Conservation (phyloP, 179 eudicot genomes). For the Corrigiola litoralis region DNA sequence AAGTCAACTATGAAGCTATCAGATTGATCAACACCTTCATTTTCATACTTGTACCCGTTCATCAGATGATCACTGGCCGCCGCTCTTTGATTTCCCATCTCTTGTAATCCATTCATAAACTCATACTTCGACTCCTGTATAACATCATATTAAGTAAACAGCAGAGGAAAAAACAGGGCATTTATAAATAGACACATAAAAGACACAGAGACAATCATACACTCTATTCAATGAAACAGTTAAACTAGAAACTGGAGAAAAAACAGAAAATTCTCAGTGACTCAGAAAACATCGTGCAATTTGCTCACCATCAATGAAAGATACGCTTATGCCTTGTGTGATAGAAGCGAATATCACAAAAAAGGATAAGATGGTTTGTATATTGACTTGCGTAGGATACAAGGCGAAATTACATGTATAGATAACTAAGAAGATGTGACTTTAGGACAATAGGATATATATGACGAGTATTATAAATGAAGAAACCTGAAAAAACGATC, state of each 20-base stretch:
- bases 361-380: no score
- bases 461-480: background rate
- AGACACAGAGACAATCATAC: background rate
- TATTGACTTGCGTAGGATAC: no score
- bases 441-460: background rate
- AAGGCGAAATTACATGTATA: no score
- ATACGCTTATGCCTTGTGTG: background rate
- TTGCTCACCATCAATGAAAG: no score
- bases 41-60: slow-evolving; percentile 30
- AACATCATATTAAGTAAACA: no score
- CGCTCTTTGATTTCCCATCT: slow-evolving; percentile 30
- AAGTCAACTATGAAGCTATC: slow-evolving; percentile 65
- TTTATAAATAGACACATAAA: background rate
- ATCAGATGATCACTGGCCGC: slow-evolving; percentile 31
- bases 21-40: slow-evolving; percentile 23
- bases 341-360: no score
- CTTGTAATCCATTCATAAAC: slow-evolving; percentile 13
- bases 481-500: background rate
- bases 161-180: background rate
- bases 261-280: background rate
- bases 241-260: background rate
- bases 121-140: slow-evolving; percentile 14
- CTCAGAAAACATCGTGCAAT: no score
- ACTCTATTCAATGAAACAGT: slow-evolving; percentile 19
- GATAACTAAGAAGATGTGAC: background rate